Base-by-base conservation (phyloP, 257 asterid species). In the Sherardia arvensis region DNA sequence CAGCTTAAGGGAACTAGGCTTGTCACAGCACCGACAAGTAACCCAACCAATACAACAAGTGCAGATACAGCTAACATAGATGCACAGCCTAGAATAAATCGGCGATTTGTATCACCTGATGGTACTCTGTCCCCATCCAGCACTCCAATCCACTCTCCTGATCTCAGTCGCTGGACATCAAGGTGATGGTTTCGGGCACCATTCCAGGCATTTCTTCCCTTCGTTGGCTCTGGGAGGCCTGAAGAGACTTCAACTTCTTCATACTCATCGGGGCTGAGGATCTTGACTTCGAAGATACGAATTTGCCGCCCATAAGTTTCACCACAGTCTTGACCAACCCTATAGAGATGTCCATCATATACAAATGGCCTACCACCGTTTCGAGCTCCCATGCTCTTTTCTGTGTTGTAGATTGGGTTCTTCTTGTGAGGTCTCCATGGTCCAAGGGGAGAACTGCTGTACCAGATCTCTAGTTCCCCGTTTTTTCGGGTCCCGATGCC, bases 311-410 rank as follows among this genome's bases (percentile, higher is more conserved):
- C 97, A n/a, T 90, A 90, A 10, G 96, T 84, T 25, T 77, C 82
- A 3, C 97, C 96, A 58, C 92, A 87, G 77, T 90, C 99, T 78
- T 93, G 99, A 65, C 96, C 99, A 0, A 80, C 59, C 8, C 99
- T 96, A 60, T 90, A 84, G 57, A 93, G 88, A 67, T 81, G 67
- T 30, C 92, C 94, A 0, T 83, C 56, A 14, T 90, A 78, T 38
- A 78, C 62, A 28, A 93, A 87, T 5, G 99, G 99, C 68, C 99
- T 76, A 32, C 99, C 99, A 34, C 99, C 99, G 45, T 93, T 93
- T 20, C 97, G 87, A 51, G 99, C 96, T 45, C 95, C 99, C 78
- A 27, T 64, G 78, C 90, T 84, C 73, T 81, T 86, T 73, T 79
- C 87, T 12, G 78, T 79, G 80, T 90, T 93, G 70, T 90, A 78